A percentile compares a stretch with the other conserved stretches of the same genome.
Conservation (phyloP, 2,329 filamentous ascomycete genomes). For the Ophiostoma fasciatum region DNA sequence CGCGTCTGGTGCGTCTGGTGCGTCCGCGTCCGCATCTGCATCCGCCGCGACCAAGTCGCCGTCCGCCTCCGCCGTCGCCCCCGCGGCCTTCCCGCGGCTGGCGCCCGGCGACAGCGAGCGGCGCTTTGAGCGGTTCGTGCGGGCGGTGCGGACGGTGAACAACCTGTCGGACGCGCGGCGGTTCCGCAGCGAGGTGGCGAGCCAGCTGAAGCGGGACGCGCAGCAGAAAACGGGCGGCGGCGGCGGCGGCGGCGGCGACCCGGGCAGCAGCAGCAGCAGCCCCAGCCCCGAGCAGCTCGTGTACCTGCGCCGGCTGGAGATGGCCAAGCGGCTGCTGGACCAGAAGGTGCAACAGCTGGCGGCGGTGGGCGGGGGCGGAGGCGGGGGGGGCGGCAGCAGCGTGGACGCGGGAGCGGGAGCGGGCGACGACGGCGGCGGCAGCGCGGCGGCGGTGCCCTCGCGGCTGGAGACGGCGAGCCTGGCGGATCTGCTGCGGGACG, state of each 20-base stretch:
- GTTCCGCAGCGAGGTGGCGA: conserved; percentile 82
- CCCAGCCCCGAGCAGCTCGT: conserved; percentile 55
- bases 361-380: conserved; percentile 41
- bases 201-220: conserved; percentile 76
- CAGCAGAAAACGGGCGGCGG: conserved; percentile 38
- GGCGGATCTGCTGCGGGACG: conserved; percentile 74
- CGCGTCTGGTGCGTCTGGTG: too few species aligned
- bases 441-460: conserved; percentile 24
- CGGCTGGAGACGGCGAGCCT: conserved; percentile 61
- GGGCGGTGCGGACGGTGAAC: conserved; percentile 73
- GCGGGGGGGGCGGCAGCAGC: conserved; percentile 9
- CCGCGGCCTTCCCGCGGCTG: conserved; percentile 58
- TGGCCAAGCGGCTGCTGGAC: conserved; percentile 78
- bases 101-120: conserved; percentile 71
- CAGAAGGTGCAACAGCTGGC: conserved; percentile 76
- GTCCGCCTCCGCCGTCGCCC: neutral
- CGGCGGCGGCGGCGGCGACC: neutral
- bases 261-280: conserved; percentile 1
- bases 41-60: neutral
- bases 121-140: conserved; percentile 87
- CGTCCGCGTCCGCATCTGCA: too few species aligned
- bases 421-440: conserved; percentile 10
- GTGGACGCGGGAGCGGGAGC: neutral
- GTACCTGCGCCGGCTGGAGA: conserved; percentile 79
- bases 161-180: conserved; percentile 86